These are phyloP conservation scores for Pythium vanterpoolii DNA, from an alignment of 352 stramenopile genomes.

Conservation along the genomic window DNA sequence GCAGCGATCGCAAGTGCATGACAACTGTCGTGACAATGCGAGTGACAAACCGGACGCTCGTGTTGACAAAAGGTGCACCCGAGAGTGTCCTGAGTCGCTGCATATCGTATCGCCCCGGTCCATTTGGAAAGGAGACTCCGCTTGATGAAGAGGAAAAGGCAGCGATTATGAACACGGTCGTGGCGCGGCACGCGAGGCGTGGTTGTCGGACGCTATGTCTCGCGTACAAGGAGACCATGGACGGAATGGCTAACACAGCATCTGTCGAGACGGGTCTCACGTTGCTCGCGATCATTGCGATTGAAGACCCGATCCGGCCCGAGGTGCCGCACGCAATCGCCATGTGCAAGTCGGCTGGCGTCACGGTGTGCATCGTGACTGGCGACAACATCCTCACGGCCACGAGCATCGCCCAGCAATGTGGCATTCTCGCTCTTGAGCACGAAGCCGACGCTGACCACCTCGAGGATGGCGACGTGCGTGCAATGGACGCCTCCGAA, in stretches of 20 bases:
- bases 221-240: slow-evolving; percentile 41
- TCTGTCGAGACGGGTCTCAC: slow-evolving; percentile 33
- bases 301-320: slow-evolving; percentile 89
- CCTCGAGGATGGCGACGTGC: neutral
- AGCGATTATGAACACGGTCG: slow-evolving; percentile 28
- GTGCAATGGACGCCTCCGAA: slow-evolving; percentile 40
- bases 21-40: slow-evolving; percentile 61
- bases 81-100: slow-evolving; percentile 56
- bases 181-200: slow-evolving; percentile 63
- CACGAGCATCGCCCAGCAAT: slow-evolving; percentile 75
- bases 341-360: slow-evolving; percentile 87
- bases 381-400: slow-evolving; percentile 89
- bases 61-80: slow-evolving; percentile 51
- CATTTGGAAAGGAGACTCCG: too few relatives aligned
- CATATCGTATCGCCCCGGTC: too few relatives aligned
- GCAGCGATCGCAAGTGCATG: slow-evolving; percentile 93
- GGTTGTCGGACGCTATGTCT: slow-evolving; percentile 80
- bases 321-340: slow-evolving; percentile 87
- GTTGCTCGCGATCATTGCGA: slow-evolving; percentile 80
- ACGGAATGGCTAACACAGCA: too few relatives aligned
- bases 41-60: slow-evolving; percentile 11
- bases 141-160: slow-evolving; percentile 12
- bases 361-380: slow-evolving; percentile 90
- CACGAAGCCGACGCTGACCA: slow-evolving; percentile 22
- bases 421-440: slow-evolving; percentile 86